Evolutionary conservation across 345 rosid genomes (phyloP).

Genomic region (Dipteronia sinensis): DNA sequence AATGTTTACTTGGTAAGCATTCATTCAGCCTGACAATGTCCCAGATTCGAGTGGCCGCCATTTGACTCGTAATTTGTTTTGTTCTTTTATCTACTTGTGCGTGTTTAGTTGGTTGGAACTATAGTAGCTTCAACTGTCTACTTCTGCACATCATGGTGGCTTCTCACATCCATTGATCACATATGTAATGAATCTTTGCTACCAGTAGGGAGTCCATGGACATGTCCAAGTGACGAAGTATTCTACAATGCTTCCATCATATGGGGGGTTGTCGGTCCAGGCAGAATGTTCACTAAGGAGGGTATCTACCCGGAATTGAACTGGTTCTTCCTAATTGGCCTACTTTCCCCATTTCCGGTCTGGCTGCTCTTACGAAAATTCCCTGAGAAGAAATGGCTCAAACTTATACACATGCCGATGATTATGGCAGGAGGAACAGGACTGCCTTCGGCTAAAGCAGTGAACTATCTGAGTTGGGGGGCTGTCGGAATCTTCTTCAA

Average conservation of each 20-base stretch:
- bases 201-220: slow-evolving; percentile 58
- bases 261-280: slow-evolving; percentile 58
- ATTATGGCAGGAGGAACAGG: slow-evolving; percentile 39
- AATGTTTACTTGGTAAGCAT: no score
- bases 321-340: slow-evolving; percentile 55
- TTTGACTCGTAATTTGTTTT: no score
- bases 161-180: slow-evolving; percentile 41
- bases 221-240: slow-evolving; percentile 49
- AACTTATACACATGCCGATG: slow-evolving; percentile 58
- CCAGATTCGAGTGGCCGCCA: no score
- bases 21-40: no score
- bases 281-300: slow-evolving; percentile 42
- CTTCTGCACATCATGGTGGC: slow-evolving; percentile 56
- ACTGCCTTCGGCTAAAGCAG: slow-evolving; percentile 68
- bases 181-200: slow-evolving; percentile 38
- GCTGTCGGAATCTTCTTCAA: slow-evolving; percentile 70
- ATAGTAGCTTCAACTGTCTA: slow-evolving; percentile 42
- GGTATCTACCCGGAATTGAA: slow-evolving; percentile 50
- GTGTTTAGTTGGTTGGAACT: slow-evolving; percentile 45
- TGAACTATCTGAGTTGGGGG: slow-evolving; percentile 59
- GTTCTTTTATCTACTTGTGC: not conserved
- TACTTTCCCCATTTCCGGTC: slow-evolving; percentile 41
- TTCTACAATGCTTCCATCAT: slow-evolving; percentile 63
- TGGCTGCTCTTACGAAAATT: slow-evolving; percentile 40
- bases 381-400: slow-evolving; percentile 42